phyloP scores from a whole-genome alignment of 768 basidiomycete genomes.

The Clathrus columnatus region DNA sequence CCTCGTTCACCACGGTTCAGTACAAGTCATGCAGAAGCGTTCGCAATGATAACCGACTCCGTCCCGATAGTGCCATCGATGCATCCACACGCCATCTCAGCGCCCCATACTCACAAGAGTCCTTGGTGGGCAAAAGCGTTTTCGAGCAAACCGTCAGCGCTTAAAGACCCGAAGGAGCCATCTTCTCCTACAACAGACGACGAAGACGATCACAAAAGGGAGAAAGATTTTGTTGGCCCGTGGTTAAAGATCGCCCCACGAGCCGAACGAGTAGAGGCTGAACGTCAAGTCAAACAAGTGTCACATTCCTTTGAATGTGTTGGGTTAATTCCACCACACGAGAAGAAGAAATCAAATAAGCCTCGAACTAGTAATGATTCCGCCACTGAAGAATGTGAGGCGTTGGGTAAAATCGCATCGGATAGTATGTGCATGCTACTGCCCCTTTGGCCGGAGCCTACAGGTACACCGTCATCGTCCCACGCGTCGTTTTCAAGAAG shows the following conservation, averaged over 20 bases:
- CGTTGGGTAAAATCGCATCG: not conserved
- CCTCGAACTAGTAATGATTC: not conserved
- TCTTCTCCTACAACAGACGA: slow-evolving; percentile 5
- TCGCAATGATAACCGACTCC: slow-evolving; percentile 3
- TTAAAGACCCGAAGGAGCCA: not conserved
- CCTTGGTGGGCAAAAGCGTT: not conserved
- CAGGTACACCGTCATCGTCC: not conserved
- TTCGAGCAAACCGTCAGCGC: not conserved
- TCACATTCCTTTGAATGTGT: slow-evolving; percentile 8
- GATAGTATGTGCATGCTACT: slow-evolving; percentile 10
- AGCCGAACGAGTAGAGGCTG: slow-evolving; percentile 3
- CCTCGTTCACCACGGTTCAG: slow-evolving; percentile 1
- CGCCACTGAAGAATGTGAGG: not conserved
- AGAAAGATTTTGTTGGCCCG: not conserved
- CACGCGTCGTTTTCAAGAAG: not conserved
- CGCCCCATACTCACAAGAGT: slow-evolving; percentile 1
- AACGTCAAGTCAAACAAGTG: slow-evolving; percentile 1
- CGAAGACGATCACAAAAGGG: not conserved
- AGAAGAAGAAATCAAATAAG: slow-evolving; percentile 3
- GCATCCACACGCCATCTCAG: not conserved
- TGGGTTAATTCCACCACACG: slow-evolving; percentile 8
- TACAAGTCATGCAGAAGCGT: slow-evolving; percentile 11
- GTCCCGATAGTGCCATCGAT: not conserved
- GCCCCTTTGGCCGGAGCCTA: slow-evolving; percentile 1
- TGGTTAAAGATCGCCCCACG: slow-evolving; percentile 4